Base-by-base conservation (phyloP, 1,284 basidiomycete species). In the Microbotryomycetes sp. region DNA sequence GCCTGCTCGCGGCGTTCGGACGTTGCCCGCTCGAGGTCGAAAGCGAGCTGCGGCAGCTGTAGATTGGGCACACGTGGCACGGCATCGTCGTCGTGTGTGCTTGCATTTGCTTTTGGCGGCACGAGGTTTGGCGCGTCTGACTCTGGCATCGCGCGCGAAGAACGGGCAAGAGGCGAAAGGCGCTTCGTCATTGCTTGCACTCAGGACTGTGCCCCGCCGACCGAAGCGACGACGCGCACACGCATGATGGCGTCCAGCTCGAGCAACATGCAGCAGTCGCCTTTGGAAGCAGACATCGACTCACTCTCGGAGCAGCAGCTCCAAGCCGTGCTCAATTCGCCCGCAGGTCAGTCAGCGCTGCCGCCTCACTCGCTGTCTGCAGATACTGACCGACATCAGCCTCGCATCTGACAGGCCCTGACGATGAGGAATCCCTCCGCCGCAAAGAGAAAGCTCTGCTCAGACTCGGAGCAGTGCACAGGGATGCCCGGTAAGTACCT, bases 381-480 rank as follows among this genome's bases (percentile, higher is more conserved):
- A n/a, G n/a, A n/a, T n/a, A n/a, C n/a, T n/a, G n/a, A n/a, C n/a
- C n/a, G n/a, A n/a, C n/a, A n/a, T 5, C 30, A 1, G 4, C 5
- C 24, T 1, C 27, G 2, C n/a, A 2, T 6, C 5, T 1, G 3
- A 5, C 70, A 61, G 71, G 74, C 24, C 73, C 73, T 7, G 75
- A 60, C 4, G 78, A 81, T 66, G 83, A 88, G 23, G 81, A 82
- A 59, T 80, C 78, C 26, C 78, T 92, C 7, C 78, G 86, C 53
- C 85, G 91, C 71, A 91, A 97, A 75, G 93, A 97, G 75, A 78
- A 80, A 0, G 91, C 93, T 2, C 79, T 97, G 52, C 79, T 92
- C 26, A 88, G 87, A 70, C 85, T 98, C 2, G 93, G 91, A 2
- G 84, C 88, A 72, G 80, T 96, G 13, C 91, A 96, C 75, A 81